Conservation (phyloP, 2,329 filamentous ascomycete genomes). For the Colletotrichum eremochloae region DNA sequence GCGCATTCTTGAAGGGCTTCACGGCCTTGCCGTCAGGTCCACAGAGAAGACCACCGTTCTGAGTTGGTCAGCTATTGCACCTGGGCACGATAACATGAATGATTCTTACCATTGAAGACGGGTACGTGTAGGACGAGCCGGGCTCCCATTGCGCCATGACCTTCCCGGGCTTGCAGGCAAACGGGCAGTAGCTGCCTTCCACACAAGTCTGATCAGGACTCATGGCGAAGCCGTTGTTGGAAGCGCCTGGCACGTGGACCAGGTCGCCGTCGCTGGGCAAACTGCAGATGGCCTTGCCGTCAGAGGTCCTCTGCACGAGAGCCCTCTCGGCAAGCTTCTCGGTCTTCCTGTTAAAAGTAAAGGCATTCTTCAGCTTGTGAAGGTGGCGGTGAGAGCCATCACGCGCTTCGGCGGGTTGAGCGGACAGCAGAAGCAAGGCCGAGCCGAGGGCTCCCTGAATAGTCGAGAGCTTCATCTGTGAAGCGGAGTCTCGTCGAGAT, state of each 20-base stretch:
- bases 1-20: constrained; percentile 76
- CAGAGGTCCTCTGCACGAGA: constrained; percentile 49
- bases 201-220: constrained; percentile 79
- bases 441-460: constrained; percentile 64
- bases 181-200: constrained; percentile 79
- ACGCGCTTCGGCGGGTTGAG: constrained; percentile 54
- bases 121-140: constrained; percentile 75
- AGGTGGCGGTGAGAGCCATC: constrained; percentile 57
- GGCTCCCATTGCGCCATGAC: constrained; percentile 86
- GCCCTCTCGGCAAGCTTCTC: constrained; percentile 35
- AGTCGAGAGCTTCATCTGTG: constrained; percentile 67
- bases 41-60: constrained; percentile 83
- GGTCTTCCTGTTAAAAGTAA: constrained; percentile 8
- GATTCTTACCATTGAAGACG: constrained; percentile 74
- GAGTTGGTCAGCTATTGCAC: constrained; percentile 5
- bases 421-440: constrained; percentile 61
- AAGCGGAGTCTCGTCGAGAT: constrained; percentile 34
- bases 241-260: constrained; percentile 70
- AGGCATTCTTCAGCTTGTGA: constrained; percentile 39
- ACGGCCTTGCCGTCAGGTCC: constrained; percentile 73
- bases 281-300: constrained; percentile 60
- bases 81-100: constrained; percentile 23
- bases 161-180: constrained; percentile 81
- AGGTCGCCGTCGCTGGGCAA: constrained; percentile 78
- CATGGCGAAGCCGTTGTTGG: constrained; percentile 85